Percentiles rank a stretch among this genome's conserved stretches.
Conservation (phyloP, 148 eudicot genomes). For the Persicaria tinctoria region DNA sequence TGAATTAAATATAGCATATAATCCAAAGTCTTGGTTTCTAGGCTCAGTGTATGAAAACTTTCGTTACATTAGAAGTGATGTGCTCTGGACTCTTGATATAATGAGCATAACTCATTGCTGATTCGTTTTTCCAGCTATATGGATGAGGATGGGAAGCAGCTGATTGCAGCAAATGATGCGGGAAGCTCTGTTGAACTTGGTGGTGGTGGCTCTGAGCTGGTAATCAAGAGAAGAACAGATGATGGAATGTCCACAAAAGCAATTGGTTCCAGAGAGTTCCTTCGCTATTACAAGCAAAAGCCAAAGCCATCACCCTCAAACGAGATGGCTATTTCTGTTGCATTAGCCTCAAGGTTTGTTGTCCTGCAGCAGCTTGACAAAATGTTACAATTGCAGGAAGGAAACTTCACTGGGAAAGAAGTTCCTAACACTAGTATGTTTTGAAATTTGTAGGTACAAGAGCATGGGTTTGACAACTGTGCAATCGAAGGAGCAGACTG, state of each 20-base stretch:
- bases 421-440: too few relatives aligned
- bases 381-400: too few relatives aligned
- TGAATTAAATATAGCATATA: too few relatives aligned
- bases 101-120: neutral
- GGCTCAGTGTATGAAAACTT: too few relatives aligned
- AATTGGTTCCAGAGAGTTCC: slow-evolving; percentile 82
- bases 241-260: slow-evolving; percentile 42
- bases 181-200: slow-evolving; percentile 56
- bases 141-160: slow-evolving; percentile 71
- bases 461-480: slow-evolving; percentile 91
- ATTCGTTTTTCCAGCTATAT: slow-evolving; percentile 41
- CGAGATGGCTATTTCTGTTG: slow-evolving; percentile 42
- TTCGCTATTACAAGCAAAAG: slow-evolving; percentile 89
- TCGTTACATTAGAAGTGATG: too few relatives aligned
- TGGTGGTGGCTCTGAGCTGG: slow-evolving; percentile 54
- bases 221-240: slow-evolving; percentile 51
- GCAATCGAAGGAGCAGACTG: slow-evolving; percentile 65
- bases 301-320: slow-evolving; percentile 72
- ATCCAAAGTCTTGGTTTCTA: too few relatives aligned
- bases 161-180: slow-evolving; percentile 42
- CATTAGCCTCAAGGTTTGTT: slow-evolving; percentile 75
- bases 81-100: too few relatives aligned
- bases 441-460: slow-evolving; percentile 43
- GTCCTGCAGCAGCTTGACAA: neutral
- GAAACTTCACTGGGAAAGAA: too few relatives aligned